These are phyloP conservation scores for Ceratobasidium sp. DNA, from an alignment of 1,284 basidiomycete species.

Conservation along the genomic window DNA sequence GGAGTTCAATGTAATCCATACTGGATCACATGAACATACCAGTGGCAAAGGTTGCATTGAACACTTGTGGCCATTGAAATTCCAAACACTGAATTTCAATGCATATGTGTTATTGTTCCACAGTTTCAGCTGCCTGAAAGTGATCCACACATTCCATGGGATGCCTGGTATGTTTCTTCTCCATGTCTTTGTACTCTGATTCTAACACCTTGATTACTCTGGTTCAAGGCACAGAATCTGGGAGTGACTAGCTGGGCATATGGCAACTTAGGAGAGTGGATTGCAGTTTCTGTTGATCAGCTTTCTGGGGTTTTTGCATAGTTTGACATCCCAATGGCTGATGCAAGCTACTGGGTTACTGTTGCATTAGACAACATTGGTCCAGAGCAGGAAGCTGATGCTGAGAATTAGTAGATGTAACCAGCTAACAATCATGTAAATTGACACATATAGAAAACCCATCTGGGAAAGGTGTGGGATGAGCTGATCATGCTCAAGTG, in stretches of 20 bases:
- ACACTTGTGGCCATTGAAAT: conserved; percentile 13
- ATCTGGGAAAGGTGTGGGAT: too few species aligned
- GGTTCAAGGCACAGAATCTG: not conserved
- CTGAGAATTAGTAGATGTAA: too few species aligned
- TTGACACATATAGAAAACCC: too few species aligned
- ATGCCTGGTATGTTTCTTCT: conserved; percentile 8
- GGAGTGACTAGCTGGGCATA: conserved; percentile 13
- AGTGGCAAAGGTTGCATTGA: conserved; percentile 30
- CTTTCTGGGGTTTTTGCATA: not conserved
- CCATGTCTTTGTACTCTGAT: not conserved
- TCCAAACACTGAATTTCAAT: not conserved
- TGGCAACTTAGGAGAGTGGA: not conserved
- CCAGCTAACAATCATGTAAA: too few species aligned
- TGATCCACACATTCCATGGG: conserved; percentile 12
- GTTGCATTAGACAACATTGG: too few species aligned
- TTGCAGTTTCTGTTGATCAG: not conserved
- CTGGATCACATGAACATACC: conserved; percentile 6
- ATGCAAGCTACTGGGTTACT: too few species aligned
- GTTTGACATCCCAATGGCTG: too few species aligned
- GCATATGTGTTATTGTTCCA: conserved; percentile 1
- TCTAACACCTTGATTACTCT: not conserved
- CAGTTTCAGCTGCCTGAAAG: not conserved
- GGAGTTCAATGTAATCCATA: conserved; percentile 8
- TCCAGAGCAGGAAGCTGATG: too few species aligned
- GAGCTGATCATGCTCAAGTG: too few species aligned